phyloP scores from a whole-genome alignment of 176 grass and related monocot genomes.

The Triticum timopheevii region DNA sequence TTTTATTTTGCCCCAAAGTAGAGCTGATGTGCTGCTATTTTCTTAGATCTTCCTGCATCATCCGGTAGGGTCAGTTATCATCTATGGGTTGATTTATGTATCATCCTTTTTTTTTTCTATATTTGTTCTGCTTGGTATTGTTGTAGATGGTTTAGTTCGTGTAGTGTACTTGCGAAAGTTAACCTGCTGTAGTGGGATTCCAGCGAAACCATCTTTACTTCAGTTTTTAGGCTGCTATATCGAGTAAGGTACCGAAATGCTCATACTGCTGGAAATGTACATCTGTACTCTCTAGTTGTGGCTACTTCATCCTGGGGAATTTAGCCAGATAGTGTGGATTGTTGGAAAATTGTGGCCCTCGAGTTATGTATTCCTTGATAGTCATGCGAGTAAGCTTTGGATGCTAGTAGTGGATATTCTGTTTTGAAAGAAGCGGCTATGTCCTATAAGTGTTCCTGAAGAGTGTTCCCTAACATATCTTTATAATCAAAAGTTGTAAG shows the following conservation, averaged over 20 bases:
- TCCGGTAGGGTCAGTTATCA: neutral
- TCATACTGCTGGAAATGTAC: neutral
- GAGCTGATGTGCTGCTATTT: neutral
- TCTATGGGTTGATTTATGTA: neutral
- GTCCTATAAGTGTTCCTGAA: neutral
- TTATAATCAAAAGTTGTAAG: neutral
- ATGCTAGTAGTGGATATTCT: neutral
- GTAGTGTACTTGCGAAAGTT: neutral
- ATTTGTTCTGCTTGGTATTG: neutral
- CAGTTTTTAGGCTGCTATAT: neutral
- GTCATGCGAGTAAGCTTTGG: neutral
- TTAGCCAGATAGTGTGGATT: neutral
- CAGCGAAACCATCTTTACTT: neutral
- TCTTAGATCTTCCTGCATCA: neutral
- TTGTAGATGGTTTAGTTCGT: neutral
- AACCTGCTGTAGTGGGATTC: constrained; percentile 14
- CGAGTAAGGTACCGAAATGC: constrained; percentile 18
- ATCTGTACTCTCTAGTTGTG: constrained; percentile 18
- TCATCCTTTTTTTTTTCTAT: too few species aligned
- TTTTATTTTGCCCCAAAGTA: neutral
- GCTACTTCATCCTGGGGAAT: neutral
- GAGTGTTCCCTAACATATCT: neutral
- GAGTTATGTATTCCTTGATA: neutral
- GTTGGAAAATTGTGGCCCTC: neutral
- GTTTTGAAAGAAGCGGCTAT: neutral